Evolutionary conservation across 2,329 filamentous ascomycete species (phyloP).

Genomic region (Phyllosticta paracitricarpa): DNA sequence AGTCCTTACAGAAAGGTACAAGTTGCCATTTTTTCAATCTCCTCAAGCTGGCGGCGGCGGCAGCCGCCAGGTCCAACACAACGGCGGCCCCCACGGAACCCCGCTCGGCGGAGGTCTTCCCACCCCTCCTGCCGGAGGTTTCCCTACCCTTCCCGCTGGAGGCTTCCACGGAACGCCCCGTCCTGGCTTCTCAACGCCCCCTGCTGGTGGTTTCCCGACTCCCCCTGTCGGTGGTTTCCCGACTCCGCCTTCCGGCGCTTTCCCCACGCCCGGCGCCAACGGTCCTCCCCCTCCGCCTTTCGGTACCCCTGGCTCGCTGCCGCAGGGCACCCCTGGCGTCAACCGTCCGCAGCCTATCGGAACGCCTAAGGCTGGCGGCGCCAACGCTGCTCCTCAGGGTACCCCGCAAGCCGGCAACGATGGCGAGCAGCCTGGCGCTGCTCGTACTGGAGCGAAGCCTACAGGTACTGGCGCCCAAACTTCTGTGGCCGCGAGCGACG

Average conservation of each 20-base stretch:
- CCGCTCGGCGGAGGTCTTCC: neutral
- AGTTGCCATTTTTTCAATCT: slow-evolving; percentile 2
- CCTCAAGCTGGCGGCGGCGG: neutral
- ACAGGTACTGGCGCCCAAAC: neutral
- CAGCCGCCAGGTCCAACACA: neutral
- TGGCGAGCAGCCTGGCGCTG: neutral
- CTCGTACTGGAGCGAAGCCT: neutral
- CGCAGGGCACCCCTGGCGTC: neutral
- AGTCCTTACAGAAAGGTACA: neutral
- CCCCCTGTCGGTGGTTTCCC: no score
- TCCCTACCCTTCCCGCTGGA: neutral
- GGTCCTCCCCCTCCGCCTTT: neutral
- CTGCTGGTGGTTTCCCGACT: neutral
- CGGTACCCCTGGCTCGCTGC: no score
- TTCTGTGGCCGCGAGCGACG: neutral
- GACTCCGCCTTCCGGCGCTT: no score
- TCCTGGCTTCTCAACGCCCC: neutral
- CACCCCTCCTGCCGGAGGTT: no score
- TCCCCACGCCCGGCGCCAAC: neutral
- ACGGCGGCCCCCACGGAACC: neutral
- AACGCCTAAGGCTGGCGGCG: neutral
- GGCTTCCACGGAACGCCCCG: neutral
- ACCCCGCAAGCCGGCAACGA: neutral
- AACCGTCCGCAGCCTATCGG: neutral
- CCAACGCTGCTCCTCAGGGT: neutral